Conservation (phyloP, 1,284 basidiomycete genomes). For the Ganoderma sinense region DNA sequence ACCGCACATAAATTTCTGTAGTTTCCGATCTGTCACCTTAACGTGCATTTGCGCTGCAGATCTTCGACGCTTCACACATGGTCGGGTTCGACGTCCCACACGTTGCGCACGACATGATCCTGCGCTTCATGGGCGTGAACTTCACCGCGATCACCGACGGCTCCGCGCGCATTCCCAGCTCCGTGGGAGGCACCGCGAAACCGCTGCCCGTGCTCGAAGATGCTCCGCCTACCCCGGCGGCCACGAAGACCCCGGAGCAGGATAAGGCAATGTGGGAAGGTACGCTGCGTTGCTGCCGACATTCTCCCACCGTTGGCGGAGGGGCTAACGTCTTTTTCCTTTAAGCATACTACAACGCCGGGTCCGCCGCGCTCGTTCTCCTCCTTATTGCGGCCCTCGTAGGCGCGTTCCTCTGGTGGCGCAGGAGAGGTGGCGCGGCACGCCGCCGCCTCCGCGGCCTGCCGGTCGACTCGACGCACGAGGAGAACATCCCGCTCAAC, state of each 20-base stretch:
- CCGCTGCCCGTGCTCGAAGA: constrained; percentile 60
- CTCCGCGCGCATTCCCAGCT: constrained; percentile 77
- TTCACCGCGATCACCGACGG: constrained; percentile 82
- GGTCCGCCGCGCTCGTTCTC: constrained; percentile 86
- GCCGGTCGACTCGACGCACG: constrained; percentile 46
- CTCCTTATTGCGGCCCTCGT: constrained; percentile 77
- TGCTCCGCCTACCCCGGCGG: constrained; percentile 43
- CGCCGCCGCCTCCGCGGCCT: constrained; percentile 45
- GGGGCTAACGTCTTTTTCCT: constrained; percentile 8
- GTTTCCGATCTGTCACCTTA: neutral
- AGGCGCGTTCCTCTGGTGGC: constrained; percentile 78
- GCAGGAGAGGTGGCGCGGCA: constrained; percentile 55
- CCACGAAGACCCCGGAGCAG: constrained; percentile 69
- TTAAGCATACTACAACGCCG: constrained; percentile 90
- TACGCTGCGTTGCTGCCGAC: constrained; percentile 41
- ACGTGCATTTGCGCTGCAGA: constrained; percentile 46
- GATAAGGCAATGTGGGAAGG: constrained; percentile 89
- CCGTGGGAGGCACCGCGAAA: constrained; percentile 74
- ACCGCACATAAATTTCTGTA: neutral
- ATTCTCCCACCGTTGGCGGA: constrained; percentile 2
- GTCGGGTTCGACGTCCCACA: constrained; percentile 92
- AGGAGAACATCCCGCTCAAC: constrained; percentile 64
- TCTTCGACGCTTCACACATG: constrained; percentile 95
- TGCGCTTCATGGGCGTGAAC: constrained; percentile 93
- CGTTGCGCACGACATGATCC: constrained; percentile 96